phyloP scores from a whole-genome alignment of 2,329 filamentous ascomycete genomes.

The Fusarium sublunatum region DNA sequence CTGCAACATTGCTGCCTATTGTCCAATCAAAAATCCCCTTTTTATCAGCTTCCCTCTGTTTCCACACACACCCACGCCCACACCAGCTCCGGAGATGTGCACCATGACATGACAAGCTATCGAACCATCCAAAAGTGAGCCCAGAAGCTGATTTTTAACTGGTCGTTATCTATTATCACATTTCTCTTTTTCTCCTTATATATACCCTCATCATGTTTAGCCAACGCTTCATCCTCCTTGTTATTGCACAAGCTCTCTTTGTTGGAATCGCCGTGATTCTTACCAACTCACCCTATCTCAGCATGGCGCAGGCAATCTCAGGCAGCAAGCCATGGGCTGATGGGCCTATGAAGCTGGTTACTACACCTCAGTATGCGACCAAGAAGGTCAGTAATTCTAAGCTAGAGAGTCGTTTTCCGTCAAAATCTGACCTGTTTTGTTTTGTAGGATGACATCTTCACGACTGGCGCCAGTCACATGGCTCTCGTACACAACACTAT shows the following conservation, averaged over 20 bases:
- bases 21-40: slow-evolving; percentile 28
- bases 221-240: slow-evolving; percentile 40
- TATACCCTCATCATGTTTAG: slow-evolving; percentile 37
- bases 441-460: slow-evolving; percentile 66
- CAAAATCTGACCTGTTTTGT: slow-evolving; percentile 4
- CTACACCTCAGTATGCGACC: slow-evolving; percentile 64
- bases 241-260: slow-evolving; percentile 48
- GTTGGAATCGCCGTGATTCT: slow-evolving; percentile 47
- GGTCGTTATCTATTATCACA: slow-evolving; percentile 9
- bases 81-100: slow-evolving; percentile 27
- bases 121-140: slow-evolving; percentile 40
- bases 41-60: slow-evolving; percentile 34
- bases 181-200: background rate
- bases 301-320: slow-evolving; percentile 46
- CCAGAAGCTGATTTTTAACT: slow-evolving; percentile 33
- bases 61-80: slow-evolving; percentile 31
- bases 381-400: slow-evolving; percentile 58
- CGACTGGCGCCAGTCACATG: slow-evolving; percentile 70
- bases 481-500: slow-evolving; percentile 70
- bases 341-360: slow-evolving; percentile 64
- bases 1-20: background rate
- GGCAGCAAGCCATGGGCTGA: slow-evolving; percentile 62
- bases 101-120: slow-evolving; percentile 39
- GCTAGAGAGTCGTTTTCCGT: background rate
- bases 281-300: slow-evolving; percentile 52